These are phyloP conservation scores for Hypoxylon sp. DNA, from an alignment of 2,329 filamentous ascomycete genomes.

Conservation along the genomic window DNA sequence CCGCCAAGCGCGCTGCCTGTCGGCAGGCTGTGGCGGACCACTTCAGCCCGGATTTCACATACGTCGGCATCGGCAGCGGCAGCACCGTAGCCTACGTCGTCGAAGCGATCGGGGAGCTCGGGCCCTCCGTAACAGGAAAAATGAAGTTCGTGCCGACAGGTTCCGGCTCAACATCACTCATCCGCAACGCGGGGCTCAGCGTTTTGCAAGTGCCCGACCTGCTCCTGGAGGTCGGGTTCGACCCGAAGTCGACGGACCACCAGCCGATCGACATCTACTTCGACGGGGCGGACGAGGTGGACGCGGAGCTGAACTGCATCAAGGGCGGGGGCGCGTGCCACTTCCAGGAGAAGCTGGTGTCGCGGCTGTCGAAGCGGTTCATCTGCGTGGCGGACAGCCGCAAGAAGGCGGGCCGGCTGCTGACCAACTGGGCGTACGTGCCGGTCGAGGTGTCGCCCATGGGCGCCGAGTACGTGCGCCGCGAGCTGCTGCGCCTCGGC, in stretches of 20 bases:
- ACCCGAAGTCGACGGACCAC: conserved; percentile 59
- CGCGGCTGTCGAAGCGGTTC: conserved; percentile 85
- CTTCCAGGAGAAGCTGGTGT: conserved; percentile 97
- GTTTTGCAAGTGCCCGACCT: conserved; percentile 84
- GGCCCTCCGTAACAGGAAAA: conserved; percentile 65
- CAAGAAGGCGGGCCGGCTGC: conserved; percentile 84
- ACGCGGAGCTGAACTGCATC: conserved; percentile 94
- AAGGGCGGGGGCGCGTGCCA: conserved; percentile 98
- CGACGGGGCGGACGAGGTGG: conserved; percentile 97
- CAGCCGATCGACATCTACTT: conserved; percentile 87
- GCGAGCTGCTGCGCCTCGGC: conserved; percentile 80
- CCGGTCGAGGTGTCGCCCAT: conserved; percentile 95
- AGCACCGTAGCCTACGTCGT: conserved; percentile 90
- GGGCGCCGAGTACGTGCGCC: conserved; percentile 82
- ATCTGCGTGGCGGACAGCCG: conserved; percentile 93
- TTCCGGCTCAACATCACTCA: conserved; percentile 89
- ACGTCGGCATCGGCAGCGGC: conserved; percentile 87
- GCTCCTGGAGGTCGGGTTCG: conserved; percentile 65
- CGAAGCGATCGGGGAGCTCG: conserved; percentile 79
- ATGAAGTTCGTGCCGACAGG: conserved; percentile 95
- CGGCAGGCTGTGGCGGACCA: conserved; percentile 75
- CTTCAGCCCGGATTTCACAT: conserved; percentile 85
- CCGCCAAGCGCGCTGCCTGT: conserved; percentile 82
- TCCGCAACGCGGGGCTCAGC: conserved; percentile 81
- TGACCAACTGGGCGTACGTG: conserved; percentile 83